phyloP scores from a whole-genome alignment of 208 protist genomes.

The Sergeia podlipaevii region DNA sequence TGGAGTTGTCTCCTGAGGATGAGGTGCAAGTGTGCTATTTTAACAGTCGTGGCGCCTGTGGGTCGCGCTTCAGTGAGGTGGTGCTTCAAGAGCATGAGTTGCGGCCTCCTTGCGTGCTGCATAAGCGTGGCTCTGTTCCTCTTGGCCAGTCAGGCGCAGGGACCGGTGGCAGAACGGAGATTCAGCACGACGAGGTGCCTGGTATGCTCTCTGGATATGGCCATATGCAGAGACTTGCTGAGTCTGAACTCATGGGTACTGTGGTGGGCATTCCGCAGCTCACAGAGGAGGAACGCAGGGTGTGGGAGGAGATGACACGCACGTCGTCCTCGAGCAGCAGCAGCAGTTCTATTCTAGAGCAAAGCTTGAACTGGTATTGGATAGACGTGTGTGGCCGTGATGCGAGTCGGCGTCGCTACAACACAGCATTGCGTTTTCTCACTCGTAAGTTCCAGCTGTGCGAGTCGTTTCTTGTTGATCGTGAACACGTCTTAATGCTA shows the following conservation, averaged over 20 bases:
- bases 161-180: constrained; percentile 8
- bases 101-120: constrained; percentile 47
- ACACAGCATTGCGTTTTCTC: constrained; percentile 48
- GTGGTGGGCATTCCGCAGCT: constrained; percentile 1
- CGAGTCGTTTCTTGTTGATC: constrained; percentile 73
- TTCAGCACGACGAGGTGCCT: constrained; percentile 13
- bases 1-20: constrained; percentile 32
- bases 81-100: constrained; percentile 54
- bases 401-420: constrained; percentile 46
- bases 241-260: background rate
- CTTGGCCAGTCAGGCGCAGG: constrained; percentile 5
- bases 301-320: constrained; percentile 28
- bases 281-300: constrained; percentile 8
- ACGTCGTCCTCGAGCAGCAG: constrained; percentile 19
- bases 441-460: constrained; percentile 70
- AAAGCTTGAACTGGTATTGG: constrained; percentile 90
- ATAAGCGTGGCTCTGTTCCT: constrained; percentile 26
- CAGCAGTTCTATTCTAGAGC: constrained; percentile 51
- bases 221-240: background rate
- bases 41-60: constrained; percentile 66
- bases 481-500: constrained; percentile 71
- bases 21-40: constrained; percentile 73
- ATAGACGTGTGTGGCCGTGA: constrained; percentile 80
- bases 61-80: constrained; percentile 53
- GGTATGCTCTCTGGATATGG: background rate